phyloP scores from a whole-genome alignment of 140 eudicot genomes.

The Flaveria floridana region DNA sequence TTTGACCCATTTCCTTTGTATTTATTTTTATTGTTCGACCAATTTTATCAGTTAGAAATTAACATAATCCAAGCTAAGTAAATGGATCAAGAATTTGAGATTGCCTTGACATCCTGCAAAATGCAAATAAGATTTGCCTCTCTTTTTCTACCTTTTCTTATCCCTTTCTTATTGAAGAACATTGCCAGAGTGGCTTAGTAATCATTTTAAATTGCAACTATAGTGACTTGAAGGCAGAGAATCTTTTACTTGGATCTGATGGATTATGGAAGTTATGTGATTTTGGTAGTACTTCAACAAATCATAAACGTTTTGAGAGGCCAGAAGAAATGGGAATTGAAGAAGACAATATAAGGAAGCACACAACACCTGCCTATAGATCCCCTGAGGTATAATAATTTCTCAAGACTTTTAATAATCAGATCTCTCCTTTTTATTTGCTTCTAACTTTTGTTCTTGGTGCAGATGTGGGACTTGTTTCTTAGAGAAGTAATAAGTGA shows the following conservation, averaged over 20 bases:
- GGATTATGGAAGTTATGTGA: conserved; percentile 98
- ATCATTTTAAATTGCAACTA: conserved; percentile 23
- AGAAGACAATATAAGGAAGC: conserved; percentile 94
- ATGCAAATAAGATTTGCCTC: not conserved
- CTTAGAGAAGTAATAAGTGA: conserved; percentile 83
- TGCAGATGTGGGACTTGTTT: conserved; percentile 94
- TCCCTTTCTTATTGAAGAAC: conserved; percentile 10
- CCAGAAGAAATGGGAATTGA: conserved; percentile 99
- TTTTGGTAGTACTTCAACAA: conserved; percentile 93
- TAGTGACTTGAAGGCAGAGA: conserved; percentile 98
- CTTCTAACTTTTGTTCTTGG: conserved; percentile 31
- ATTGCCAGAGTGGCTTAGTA: conserved; percentile 4
- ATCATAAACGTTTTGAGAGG: conserved; percentile 89
- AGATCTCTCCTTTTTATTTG: not conserved
- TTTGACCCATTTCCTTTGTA: not conserved
- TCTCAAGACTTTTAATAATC: not conserved
- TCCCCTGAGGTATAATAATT: conserved; percentile 81
- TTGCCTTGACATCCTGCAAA: not conserved
- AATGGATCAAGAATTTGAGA: not conserved
- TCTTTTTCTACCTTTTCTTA: conserved; percentile 5
- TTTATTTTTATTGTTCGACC: not conserved
- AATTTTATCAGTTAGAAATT: not conserved
- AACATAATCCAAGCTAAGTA: not conserved
- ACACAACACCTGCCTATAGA: conserved; percentile 98
- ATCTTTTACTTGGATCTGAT: conserved; percentile 80